Evolutionary conservation across 192 early-diverging fungal genomes (phyloP).

Genomic region (Rhizoclosmatium sp.): DNA sequence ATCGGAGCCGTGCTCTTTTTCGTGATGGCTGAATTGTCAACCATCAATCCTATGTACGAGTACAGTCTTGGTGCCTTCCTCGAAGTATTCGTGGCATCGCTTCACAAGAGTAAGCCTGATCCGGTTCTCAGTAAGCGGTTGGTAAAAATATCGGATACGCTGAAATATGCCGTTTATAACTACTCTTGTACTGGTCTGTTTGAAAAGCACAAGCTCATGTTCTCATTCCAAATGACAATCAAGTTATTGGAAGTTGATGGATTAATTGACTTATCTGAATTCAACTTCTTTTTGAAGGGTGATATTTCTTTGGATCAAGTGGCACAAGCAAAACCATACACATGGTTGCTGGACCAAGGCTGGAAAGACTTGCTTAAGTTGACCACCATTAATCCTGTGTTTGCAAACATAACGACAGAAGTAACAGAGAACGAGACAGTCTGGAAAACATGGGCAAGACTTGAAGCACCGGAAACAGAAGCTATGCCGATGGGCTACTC

Average conservation of each 20-base stretch:
- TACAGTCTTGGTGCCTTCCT: constrained; percentile 63
- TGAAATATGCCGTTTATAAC: constrained; percentile 71
- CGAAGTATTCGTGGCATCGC: constrained; percentile 61
- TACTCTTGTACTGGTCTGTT: constrained; percentile 69
- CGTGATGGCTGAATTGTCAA: constrained; percentile 64
- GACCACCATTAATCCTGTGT: constrained; percentile 55
- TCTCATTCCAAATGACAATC: constrained; percentile 71
- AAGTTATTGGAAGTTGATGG: constrained; percentile 67
- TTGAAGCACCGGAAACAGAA: constrained; percentile 60
- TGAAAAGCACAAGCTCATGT: constrained; percentile 71
- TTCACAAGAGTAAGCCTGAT: constrained; percentile 66
- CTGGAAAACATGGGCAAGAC: constrained; percentile 59
- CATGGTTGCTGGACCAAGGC: constrained; percentile 65
- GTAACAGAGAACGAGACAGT: constrained; percentile 52
- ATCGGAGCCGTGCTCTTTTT: constrained; percentile 71
- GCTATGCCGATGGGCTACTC: constrained; percentile 64
- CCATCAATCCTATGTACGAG: constrained; percentile 73
- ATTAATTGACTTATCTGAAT: constrained; percentile 57
- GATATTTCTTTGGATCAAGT: constrained; percentile 67
- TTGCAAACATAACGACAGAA: constrained; percentile 51
- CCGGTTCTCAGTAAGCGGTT: constrained; percentile 60
- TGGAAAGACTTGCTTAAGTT: constrained; percentile 65
- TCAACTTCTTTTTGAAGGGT: constrained; percentile 71
- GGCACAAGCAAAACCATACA: constrained; percentile 56
- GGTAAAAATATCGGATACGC: constrained; percentile 63